Conservation (phyloP, 2,329 filamentous ascomycete genomes). For the Phialophora expanda region DNA sequence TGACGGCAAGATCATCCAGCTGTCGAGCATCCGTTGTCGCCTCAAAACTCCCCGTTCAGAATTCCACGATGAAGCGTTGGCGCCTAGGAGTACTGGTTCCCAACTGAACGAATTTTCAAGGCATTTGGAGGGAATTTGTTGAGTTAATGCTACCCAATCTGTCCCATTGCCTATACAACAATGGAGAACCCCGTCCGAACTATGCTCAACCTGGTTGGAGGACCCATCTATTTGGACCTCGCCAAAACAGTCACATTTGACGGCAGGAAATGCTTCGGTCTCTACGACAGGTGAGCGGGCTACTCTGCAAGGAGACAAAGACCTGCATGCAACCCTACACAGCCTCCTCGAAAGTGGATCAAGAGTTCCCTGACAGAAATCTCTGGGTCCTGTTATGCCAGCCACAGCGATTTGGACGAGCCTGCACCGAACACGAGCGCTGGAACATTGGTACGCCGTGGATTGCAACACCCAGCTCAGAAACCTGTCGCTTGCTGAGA, state of each 20-base stretch:
- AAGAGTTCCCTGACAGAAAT: constrained; percentile 6
- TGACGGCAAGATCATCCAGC: constrained; percentile 45
- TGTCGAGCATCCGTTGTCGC: background rate
- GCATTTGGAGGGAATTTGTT: constrained; percentile 21
- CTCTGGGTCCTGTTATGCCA: constrained; percentile 9
- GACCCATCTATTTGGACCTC: background rate
- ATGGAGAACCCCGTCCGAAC: background rate
- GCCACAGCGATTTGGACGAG: background rate
- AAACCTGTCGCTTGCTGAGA: background rate
- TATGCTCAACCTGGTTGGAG: background rate
- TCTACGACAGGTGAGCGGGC: background rate
- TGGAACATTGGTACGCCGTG: background rate
- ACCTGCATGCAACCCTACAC: background rate
- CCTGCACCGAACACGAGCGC: background rate
- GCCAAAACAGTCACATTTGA: background rate
- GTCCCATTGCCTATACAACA: background rate
- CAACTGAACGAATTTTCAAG: constrained; percentile 3
- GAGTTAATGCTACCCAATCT: background rate
- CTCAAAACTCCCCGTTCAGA: background rate
- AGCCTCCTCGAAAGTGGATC: background rate
- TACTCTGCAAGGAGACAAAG: background rate
- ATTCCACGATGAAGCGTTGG: constrained; percentile 16
- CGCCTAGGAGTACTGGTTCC: constrained; percentile 12
- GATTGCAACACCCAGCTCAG: background rate
- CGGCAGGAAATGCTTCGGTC: background rate